Percentiles rank a stretch among this genome's conserved stretches.
phyloP scores from a whole-genome alignment of 2,329 filamentous ascomycete genomes.

The Pleomassaria siparia region DNA sequence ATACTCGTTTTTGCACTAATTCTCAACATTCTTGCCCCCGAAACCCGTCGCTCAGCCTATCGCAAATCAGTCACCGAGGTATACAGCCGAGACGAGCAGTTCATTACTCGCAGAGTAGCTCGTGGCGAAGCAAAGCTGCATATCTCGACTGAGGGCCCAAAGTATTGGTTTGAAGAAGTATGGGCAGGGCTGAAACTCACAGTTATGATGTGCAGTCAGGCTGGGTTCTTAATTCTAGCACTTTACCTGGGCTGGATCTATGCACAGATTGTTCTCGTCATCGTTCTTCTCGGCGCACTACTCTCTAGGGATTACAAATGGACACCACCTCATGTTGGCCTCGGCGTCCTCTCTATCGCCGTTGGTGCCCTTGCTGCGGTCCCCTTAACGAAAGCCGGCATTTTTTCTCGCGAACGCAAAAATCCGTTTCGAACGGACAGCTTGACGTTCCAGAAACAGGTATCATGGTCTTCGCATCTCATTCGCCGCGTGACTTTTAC shows the following conservation, averaged over 20 bases:
- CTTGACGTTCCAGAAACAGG: conserved; percentile 64
- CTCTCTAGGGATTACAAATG: conserved; percentile 68
- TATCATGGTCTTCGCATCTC: conserved; percentile 73
- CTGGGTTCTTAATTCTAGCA: conserved; percentile 71
- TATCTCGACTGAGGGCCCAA: conserved; percentile 68
- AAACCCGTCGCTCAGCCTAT: conserved; percentile 69
- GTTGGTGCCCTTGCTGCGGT: conserved; percentile 70
- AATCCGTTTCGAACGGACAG: conserved; percentile 63
- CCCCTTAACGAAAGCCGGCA: conserved; percentile 71
- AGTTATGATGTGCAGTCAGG: conserved; percentile 70
- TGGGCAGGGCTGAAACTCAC: conserved; percentile 69
- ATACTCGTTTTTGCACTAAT: conserved; percentile 66
- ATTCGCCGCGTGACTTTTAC: conserved; percentile 69
- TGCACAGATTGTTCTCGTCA: conserved; percentile 71
- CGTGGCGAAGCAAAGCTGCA: conserved; percentile 78
- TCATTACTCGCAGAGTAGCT: conserved; percentile 58
- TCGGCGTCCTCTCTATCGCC: conserved; percentile 66
- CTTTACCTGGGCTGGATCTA: conserved; percentile 80
- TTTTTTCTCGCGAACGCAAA: conserved; percentile 66
- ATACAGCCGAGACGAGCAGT: conserved; percentile 50
- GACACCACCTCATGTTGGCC: conserved; percentile 65
- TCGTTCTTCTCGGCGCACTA: conserved; percentile 70
- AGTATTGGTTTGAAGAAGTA: conserved; percentile 76
- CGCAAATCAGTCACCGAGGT: conserved; percentile 67
- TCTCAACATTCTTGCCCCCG: conserved; percentile 70